Evolutionary conservation across 352 stramenopile species (phyloP), one percentile per base, ranked within the genome.

Genomic region (Blastocystis sp.): DNA sequence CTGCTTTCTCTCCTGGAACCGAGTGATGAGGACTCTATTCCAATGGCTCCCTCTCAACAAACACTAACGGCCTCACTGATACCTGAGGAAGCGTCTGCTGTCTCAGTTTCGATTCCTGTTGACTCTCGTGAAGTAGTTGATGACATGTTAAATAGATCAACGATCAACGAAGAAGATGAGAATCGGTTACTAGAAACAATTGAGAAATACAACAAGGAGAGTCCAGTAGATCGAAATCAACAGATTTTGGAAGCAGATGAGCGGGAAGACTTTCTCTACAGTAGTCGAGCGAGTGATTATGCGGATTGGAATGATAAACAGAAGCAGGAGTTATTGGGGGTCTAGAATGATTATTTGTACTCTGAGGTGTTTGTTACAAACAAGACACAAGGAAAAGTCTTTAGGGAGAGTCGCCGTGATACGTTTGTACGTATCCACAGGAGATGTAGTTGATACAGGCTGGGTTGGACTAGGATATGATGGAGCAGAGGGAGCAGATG

Each of bases 281-380:
- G 19, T 22, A 66, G 48, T 17, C 42, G 73, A 1, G 73, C 73
- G 15, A 84, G 73, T 42, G 73, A 84, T 44, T 58, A 42, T 24
- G 73, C 24, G 9, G 73, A 84, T 66, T 84, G 73, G 73, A 84
- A 84, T 42, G 73, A 84, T 7, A 53, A 84, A 35, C 73, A 84
- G 73, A 84, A 66, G 30, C 11, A 84, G 30, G 48, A 84, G 9
- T 30, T 84, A 51, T 19, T 69, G 7, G 73, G 73, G 9, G 17
- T 24, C 48, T 44, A 2, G n/a, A 84, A n/a, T 58, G 51, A 69
- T 44, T 66, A 68, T 84, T 68, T 66, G 73, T 84, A 60, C 19
- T 48, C 27, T 78, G 37, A 13, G 6, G 51, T 68, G 73, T 84
- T 84, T 84, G 53, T 66, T 37, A 68, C 51, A 84, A 84, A 84